Conservation (phyloP, 148 eudicot species). For the Nepenthes gracilis region DNA sequence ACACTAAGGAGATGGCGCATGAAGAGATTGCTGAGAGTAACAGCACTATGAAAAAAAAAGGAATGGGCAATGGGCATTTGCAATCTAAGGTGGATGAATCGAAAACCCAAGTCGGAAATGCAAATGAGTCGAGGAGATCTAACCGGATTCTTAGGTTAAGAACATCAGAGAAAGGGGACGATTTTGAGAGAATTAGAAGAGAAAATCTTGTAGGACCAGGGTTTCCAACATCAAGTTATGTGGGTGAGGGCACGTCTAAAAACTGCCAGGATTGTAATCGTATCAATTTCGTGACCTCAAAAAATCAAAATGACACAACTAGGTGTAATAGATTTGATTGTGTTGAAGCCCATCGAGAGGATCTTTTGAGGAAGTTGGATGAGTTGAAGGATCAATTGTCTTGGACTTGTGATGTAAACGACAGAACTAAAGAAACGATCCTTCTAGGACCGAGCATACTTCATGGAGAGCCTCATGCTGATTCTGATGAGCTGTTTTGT, state of each 20-base stretch:
- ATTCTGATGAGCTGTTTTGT: constrained; percentile 25
- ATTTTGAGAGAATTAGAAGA: constrained; percentile 23
- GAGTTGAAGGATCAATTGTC: constrained; percentile 68
- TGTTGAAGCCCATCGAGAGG: constrained; percentile 49
- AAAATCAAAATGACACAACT: constrained; percentile 18
- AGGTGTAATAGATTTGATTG: constrained; percentile 31
- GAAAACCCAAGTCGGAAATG: constrained; percentile 23
- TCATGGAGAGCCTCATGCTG: constrained; percentile 30
- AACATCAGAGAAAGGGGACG: constrained; percentile 22
- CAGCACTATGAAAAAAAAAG: constrained; percentile 10
- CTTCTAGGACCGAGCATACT: constrained; percentile 27
- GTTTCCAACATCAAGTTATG: constrained; percentile 23
- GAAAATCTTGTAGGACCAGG: constrained; percentile 27
- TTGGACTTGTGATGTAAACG: constrained; percentile 32
- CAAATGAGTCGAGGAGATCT: constrained; percentile 24
- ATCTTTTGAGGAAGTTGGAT: constrained; percentile 70
- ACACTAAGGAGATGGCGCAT: constrained; percentile 13
- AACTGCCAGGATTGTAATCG: constrained; percentile 13
- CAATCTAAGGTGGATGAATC: constrained; percentile 22
- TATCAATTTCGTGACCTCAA: constrained; percentile 11
- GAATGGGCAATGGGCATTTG: constrained; percentile 10
- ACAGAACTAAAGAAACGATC: constrained; percentile 39
- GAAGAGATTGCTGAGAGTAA: constrained; percentile 20
- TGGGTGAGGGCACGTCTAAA: constrained; percentile 41
- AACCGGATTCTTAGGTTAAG: constrained; percentile 25